Evolutionary conservation across 2,329 filamentous ascomycete genomes (phyloP), one percentile per base, ranked within the genome.

Genomic region (Sarocladiaceae sp.): DNA sequence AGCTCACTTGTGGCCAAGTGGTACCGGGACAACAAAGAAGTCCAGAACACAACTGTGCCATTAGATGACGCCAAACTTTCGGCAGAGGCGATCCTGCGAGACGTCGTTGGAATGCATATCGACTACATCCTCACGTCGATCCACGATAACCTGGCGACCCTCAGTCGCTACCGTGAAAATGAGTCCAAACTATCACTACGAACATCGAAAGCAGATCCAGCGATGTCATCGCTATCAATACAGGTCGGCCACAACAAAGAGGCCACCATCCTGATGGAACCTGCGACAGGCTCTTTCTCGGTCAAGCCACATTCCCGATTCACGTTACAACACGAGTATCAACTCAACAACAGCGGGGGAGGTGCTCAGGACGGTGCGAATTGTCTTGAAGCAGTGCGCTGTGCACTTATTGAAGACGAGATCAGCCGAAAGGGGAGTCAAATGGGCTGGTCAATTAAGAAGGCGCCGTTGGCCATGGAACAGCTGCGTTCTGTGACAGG

Each of bases 21-120:
- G 93, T 91, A 95, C 66, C 84, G 89, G 53, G 86, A 93, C 62
- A 86, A 85, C 56, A 85, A 87, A 59, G 88, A 93, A 64, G 82
- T 91, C 36, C 78, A 80, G 56, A 81, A 87, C 53, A 71, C 75
- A n/a, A 71, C 82, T n/a, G 76, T 97, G 25, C 65, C 77, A 2
- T 26, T 48, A 29, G 80, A 95, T 62, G 72, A 79, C 42, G 72
- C 80, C 37, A 72, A 78, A 12, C 75, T 97, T 20, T 94, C 88
- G 2, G 78, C 88, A 48, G 90, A 96, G 63, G 65, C 72, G 4
- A 79, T 96, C 3, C 70, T 99, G 39, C 86, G 86, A 59, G 78
- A 79, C 29, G 83, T 92, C 17, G 86, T 95, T 59, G 86, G 87
- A 29, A 78, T 79, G 55, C 93, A 97, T 64, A 80, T 86, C 25